These are phyloP conservation scores for Trichocladium antarcticum DNA, from an alignment of 495 filamentous ascomycete species.

Conservation along the genomic window DNA sequence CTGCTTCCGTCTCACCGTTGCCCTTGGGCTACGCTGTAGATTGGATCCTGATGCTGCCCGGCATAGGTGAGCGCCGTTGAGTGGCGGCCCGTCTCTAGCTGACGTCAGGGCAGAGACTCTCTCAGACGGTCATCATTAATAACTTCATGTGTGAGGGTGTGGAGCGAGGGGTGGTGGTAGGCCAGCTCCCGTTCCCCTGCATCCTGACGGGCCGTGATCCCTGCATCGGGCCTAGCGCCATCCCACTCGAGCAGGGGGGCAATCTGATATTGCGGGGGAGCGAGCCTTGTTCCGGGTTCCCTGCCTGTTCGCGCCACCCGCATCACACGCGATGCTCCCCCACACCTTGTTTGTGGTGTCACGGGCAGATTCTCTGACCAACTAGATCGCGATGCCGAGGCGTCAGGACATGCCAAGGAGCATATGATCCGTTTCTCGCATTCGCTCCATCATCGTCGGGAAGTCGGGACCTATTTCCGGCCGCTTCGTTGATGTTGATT, in stretches of 20 bases:
- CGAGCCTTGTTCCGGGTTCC: background rate
- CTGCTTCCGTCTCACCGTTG: too few species aligned
- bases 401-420: background rate
- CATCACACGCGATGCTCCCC: background rate
- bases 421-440: background rate
- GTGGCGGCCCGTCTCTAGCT: too few species aligned
- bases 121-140: too few species aligned
- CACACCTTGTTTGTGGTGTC: background rate
- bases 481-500: too few species aligned
- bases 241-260: background rate
- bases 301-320: background rate
- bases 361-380: background rate
- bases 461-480: too few species aligned
- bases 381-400: background rate
- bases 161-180: too few species aligned
- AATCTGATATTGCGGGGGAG: background rate
- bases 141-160: too few species aligned
- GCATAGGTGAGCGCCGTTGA: too few species aligned
- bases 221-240: background rate
- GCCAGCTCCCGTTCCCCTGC: background rate
- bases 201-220: background rate
- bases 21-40: too few species aligned
- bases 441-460: background rate
- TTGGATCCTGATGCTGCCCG: too few species aligned
- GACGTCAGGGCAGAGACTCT: too few species aligned